phyloP scores from a whole-genome alignment of 139 green algal genomes.

The Picochlorum sp. region DNA sequence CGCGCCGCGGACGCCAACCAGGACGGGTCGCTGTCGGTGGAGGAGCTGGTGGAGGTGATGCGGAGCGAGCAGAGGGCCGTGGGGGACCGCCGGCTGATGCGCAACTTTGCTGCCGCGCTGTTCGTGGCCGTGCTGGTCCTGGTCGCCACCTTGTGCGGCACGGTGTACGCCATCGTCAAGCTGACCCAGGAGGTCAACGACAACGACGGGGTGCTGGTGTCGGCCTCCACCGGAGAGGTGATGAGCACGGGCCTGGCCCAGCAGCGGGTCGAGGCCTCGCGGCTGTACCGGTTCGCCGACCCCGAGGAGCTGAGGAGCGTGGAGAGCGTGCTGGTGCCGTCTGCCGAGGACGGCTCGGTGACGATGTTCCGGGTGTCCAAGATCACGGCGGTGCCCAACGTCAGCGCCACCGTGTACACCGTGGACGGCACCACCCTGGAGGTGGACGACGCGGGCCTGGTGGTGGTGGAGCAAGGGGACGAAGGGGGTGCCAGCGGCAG shows the following conservation, averaged over 20 bases:
- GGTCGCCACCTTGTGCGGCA: not conserved
- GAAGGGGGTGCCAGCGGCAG: too few relatives aligned
- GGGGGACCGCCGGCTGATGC: not conserved
- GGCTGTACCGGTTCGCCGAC: not conserved
- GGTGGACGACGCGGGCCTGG: too few relatives aligned
- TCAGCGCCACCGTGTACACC: too few relatives aligned
- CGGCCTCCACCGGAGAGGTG: not conserved
- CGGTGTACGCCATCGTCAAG: not conserved
- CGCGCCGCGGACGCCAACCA: not conserved
- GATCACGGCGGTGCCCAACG: too few relatives aligned
- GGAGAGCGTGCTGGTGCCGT: too few relatives aligned
- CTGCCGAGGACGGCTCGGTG: too few relatives aligned
- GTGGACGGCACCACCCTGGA: too few relatives aligned
- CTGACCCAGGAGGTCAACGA: not conserved
- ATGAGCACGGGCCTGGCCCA: not conserved
- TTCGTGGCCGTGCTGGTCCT: not conserved
- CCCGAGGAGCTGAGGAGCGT: too few relatives aligned
- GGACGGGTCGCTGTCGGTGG: not conserved
- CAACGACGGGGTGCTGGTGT: not conserved
- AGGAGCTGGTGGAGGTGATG: not conserved
- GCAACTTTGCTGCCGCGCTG: not conserved
- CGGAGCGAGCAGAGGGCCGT: not conserved
- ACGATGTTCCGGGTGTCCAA: too few relatives aligned
- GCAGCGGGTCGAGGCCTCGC: not conserved
- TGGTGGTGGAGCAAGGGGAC: too few relatives aligned